These are phyloP conservation scores for Penicillium digitatum DNA, from an alignment of 2,329 filamentous ascomycete genomes.

Conservation along the genomic window DNA sequence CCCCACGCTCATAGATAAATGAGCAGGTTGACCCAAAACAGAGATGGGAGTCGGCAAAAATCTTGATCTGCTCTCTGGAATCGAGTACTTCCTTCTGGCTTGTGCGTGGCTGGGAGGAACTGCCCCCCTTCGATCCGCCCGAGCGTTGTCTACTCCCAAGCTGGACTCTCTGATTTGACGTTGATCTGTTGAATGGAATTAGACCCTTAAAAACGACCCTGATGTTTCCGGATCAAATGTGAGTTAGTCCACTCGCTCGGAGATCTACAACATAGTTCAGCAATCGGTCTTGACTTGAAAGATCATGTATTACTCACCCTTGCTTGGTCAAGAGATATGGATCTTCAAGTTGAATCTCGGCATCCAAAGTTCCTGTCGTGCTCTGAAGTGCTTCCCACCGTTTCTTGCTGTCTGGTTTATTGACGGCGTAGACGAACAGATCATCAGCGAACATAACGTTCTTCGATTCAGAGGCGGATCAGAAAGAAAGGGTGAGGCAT, in stretches of 20 bases:
- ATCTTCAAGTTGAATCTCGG: slow-evolving; percentile 17
- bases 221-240: neutral
- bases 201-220: neutral
- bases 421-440: slow-evolving; percentile 17
- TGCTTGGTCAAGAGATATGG: neutral
- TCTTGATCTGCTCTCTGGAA: slow-evolving; percentile 32
- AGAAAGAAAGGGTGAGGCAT: slow-evolving; percentile 26
- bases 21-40: neutral
- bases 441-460: slow-evolving; percentile 34
- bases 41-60: too few species aligned
- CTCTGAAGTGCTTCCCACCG: neutral
- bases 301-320: slow-evolving; percentile 1
- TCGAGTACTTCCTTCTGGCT: slow-evolving; percentile 22
- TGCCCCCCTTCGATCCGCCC: slow-evolving; percentile 21
- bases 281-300: neutral
- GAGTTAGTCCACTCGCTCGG: neutral
- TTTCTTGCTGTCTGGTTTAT: neutral
- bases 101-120: slow-evolving; percentile 26
- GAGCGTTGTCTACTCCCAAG: slow-evolving; percentile 24
- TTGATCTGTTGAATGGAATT: neutral
- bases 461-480: slow-evolving; percentile 25
- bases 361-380: neutral
- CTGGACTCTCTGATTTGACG: slow-evolving; percentile 15
- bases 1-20: neutral
- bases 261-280: neutral